Conservation (phyloP, 2,329 filamentous ascomycete genomes). For the Magnaporthales sp. region DNA sequence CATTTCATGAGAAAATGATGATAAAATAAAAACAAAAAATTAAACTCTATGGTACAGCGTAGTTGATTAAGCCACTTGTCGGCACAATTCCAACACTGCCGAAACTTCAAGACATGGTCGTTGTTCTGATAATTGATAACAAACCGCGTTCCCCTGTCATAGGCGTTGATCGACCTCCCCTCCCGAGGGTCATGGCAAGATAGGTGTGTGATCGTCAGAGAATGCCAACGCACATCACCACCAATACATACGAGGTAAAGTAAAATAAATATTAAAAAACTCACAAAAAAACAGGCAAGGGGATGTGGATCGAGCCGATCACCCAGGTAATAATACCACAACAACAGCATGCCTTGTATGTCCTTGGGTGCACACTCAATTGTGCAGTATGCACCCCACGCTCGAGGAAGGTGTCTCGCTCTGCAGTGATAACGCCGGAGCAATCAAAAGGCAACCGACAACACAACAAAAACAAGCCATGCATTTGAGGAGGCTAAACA, state of each 20-base stretch:
- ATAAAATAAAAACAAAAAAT: no score
- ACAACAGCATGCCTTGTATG: no score
- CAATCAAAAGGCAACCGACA: background rate
- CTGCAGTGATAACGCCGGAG: background rate
- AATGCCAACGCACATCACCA: background rate
- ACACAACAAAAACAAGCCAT: background rate
- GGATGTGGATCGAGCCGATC: background rate
- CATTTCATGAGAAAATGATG: no score
- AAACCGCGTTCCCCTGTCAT: background rate
- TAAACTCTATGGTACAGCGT: no score
- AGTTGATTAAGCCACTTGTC: background rate
- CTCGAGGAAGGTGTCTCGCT: background rate
- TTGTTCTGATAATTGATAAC: background rate
- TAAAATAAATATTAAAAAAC: no score
- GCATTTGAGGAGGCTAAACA: background rate
- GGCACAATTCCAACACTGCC: background rate
- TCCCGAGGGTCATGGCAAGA: background rate
- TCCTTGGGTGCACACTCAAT: no score
- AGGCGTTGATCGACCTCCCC: background rate
- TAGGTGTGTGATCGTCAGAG: background rate
- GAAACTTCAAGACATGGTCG: background rate
- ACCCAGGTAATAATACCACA: background rate
- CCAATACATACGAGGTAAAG: no score
- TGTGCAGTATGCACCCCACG: background rate
- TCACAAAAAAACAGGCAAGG: background rate